Evolutionary conservation across 2,329 filamentous ascomycete genomes (phyloP).

Genomic region (Fusarium heterosporum): DNA sequence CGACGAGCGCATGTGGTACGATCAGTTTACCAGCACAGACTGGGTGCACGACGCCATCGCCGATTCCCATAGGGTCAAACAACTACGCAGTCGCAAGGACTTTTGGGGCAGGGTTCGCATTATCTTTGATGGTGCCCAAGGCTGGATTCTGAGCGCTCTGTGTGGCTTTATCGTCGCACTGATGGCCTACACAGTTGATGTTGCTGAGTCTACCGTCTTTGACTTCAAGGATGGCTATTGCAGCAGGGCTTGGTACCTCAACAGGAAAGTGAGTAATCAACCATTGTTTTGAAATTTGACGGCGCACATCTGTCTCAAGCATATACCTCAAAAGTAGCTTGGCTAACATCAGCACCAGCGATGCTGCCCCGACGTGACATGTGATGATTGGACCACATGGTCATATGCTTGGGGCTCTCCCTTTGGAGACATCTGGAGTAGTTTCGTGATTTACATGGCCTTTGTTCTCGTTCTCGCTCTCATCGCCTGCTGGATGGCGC

Average conservation of each 20-base stretch:
- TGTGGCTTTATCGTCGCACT: conserved; percentile 88
- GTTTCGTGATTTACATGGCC: conserved; percentile 80
- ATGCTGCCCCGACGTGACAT: conserved; percentile 67
- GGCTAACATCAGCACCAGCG: conserved; percentile 51
- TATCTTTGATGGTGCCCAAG: conserved; percentile 87
- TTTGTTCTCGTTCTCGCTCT: conserved; percentile 77
- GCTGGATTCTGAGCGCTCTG: conserved; percentile 92
- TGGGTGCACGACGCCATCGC: conserved; percentile 99
- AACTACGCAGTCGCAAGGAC: conserved; percentile 83
- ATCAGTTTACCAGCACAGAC: conserved; percentile 97
- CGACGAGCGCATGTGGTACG: conserved; percentile 96
- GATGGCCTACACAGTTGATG: conserved; percentile 88
- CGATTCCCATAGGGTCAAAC: conserved; percentile 89
- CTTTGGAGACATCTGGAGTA: conserved; percentile 70
- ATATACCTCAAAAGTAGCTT: background rate
- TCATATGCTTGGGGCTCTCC: conserved; percentile 61
- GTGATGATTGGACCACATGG: conserved; percentile 69
- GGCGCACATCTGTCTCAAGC: background rate
- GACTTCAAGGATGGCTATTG: conserved; percentile 95
- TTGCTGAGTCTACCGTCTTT: conserved; percentile 86
- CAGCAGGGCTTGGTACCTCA: conserved; percentile 74
- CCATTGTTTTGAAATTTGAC: background rate
- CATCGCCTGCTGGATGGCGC: conserved; percentile 80
- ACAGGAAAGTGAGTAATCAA: conserved; percentile 68
- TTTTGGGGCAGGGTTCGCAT: conserved; percentile 82